Conservation (phyloP, 495 filamentous ascomycete species). For the Penicillium chermesinum region DNA sequence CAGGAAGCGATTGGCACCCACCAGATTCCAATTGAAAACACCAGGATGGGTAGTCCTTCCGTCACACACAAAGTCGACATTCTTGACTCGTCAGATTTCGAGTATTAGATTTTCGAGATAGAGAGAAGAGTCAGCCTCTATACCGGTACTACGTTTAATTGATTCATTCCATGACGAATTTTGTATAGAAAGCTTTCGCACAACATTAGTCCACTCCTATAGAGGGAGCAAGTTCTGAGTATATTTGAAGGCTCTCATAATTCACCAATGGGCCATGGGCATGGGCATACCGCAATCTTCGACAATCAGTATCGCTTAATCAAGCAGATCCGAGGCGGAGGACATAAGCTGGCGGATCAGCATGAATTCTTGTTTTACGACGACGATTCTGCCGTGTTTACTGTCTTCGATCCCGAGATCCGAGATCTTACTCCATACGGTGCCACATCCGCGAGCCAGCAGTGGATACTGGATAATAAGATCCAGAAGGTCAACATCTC, state of each 20-base stretch:
- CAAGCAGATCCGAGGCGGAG: conserved; percentile 35
- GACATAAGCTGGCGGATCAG: conserved; percentile 39
- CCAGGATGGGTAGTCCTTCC: too few species aligned
- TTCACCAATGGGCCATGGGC: conserved; percentile 41
- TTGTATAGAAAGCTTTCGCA: too few species aligned
- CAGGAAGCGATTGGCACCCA: too few species aligned
- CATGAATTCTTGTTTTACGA: conserved; percentile 44
- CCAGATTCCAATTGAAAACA: too few species aligned
- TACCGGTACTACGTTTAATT: too few species aligned
- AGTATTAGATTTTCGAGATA: too few species aligned
- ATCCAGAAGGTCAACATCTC: conserved; percentile 27
- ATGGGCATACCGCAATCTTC: conserved; percentile 40
- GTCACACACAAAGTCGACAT: too few species aligned
- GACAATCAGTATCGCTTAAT: conserved; percentile 42
- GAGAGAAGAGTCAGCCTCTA: too few species aligned
- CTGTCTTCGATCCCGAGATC: conserved; percentile 24
- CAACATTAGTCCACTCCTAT: conserved; percentile 30
- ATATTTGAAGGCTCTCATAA: conserved; percentile 47
- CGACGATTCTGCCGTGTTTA: conserved; percentile 20
- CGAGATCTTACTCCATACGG: conserved; percentile 25
- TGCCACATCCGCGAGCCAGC: conserved; percentile 14
- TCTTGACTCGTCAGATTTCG: too few species aligned
- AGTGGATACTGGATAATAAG: conserved; percentile 29
- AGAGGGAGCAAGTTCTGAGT: conserved; percentile 39
- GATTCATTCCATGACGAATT: too few species aligned